Percentiles rank a stretch among this genome's conserved stretches.
These are phyloP conservation scores for Penicillium crystallinum DNA, from an alignment of 495 filamentous ascomycete genomes.

Conservation along the genomic window DNA sequence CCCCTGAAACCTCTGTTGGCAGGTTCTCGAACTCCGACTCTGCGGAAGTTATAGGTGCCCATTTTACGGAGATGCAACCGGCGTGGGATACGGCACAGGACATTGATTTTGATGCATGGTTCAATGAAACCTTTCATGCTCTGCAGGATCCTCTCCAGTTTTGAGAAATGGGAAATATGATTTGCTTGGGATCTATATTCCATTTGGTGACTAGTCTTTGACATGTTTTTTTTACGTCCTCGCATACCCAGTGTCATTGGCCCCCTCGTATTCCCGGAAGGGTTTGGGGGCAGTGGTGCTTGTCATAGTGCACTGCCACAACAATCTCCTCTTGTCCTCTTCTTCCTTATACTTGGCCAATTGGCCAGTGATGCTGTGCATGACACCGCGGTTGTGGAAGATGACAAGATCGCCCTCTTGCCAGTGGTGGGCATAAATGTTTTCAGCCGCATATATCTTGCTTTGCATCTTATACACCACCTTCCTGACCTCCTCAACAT, in stretches of 20 bases:
- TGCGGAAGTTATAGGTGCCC: slow-evolving; percentile 14
- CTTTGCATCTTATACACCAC: slow-evolving; percentile 14
- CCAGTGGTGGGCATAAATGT: slow-evolving; percentile 13
- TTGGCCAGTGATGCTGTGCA: slow-evolving; percentile 15
- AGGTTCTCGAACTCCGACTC: slow-evolving; percentile 11
- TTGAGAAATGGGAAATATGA: not conserved
- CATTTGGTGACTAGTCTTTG: not conserved
- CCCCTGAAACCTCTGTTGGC: slow-evolving; percentile 15
- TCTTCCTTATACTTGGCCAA: slow-evolving; percentile 8
- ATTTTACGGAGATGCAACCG: slow-evolving; percentile 19
- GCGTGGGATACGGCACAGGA: slow-evolving; percentile 21
- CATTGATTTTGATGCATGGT: slow-evolving; percentile 29
- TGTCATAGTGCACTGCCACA: slow-evolving; percentile 14
- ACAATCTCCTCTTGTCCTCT: slow-evolving; percentile 8
- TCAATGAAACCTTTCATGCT: slow-evolving; percentile 25
- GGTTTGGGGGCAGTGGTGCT: slow-evolving; percentile 4
- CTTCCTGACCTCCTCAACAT: slow-evolving; percentile 11
- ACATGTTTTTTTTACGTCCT: not conserved
- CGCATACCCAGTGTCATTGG: slow-evolving; percentile 6
- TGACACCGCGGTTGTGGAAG: slow-evolving; percentile 16
- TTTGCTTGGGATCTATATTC: not conserved
- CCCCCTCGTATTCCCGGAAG: slow-evolving; percentile 6
- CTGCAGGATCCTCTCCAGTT: slow-evolving; percentile 8
- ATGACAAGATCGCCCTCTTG: slow-evolving; percentile 12
- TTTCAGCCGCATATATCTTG: slow-evolving; percentile 11